Evolutionary conservation across 768 basidiomycete species (phyloP), one percentile per base, ranked within the genome.

Genomic region (Panus rudis): DNA sequence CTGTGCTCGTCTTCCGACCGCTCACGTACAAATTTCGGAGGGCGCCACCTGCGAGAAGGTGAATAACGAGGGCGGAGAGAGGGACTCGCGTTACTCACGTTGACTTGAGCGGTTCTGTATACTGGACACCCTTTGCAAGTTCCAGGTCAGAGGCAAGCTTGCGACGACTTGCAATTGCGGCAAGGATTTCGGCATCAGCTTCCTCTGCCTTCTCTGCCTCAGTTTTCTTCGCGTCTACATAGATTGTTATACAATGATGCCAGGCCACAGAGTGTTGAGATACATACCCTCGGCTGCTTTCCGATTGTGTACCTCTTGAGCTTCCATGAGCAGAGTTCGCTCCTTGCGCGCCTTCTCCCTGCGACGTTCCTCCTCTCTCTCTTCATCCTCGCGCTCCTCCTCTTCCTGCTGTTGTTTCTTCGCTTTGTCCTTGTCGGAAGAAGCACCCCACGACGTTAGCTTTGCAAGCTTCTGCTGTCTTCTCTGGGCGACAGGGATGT

Each of bases 71-170:
- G 32, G 12, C 21, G 28, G 14, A 26, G 14, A 37, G 26, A 19
- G 12, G 26, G 35, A 19, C 16, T 23, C 31, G 54, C n/a, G 35
- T 57, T 24, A 65, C 78, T 41, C 58, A 90, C 92, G 84, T 81
- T 20, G 91, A 78, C 59, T 78, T 79, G 47, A 97, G 59, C 24
- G 91, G 73, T 51, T 97, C 89, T 0, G 84, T 87, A 59, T 97
- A 99, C 26, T 77, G 73, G 32, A 96, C 92, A 6, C 94, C 96
- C 58, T 91, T 80, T 2, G 96, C 94, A 24, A 98, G 66, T 60
- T 99, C 96, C 57, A 89, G 70, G 53, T 92, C 92, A 4, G 92
- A 92, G 0, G 89, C 92, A 11, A 99, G 76, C 59, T 92, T 94
- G 59, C 87, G 75, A 54, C 92, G 74, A 48, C 84, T 88, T 26